Percentiles rank a stretch among this genome's conserved stretches.
Conservation (phyloP, 805 yeast species). For the Sugiyamaella boreocaroliniensis region DNA sequence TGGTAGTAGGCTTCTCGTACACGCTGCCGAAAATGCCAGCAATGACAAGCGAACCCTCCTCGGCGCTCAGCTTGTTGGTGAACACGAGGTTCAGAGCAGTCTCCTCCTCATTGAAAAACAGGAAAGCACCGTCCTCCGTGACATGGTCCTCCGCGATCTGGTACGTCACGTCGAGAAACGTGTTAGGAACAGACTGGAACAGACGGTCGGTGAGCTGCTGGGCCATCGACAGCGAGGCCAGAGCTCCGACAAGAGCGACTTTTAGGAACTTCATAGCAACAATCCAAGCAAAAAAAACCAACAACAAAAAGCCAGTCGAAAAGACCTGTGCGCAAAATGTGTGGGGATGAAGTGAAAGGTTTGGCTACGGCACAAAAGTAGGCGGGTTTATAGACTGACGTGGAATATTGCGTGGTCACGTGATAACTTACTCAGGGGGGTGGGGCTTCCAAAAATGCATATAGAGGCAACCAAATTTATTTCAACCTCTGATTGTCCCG, state of each 20-base stretch:
- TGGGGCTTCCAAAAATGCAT: too few species aligned
- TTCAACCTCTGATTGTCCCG: background rate
- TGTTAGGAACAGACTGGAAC: background rate
- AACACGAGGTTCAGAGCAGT: constrained; percentile 21
- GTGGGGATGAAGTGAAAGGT: too few species aligned
- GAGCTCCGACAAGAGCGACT: background rate
- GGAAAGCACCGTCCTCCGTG: background rate
- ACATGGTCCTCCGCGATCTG: constrained; percentile 3
- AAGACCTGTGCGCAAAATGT: too few species aligned
- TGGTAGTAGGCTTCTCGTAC: constrained; percentile 11
- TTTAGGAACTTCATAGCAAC: background rate
- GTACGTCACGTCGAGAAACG: constrained; percentile 2
- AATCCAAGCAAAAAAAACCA: background rate
- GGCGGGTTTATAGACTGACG: too few species aligned
- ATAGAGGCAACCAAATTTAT: too few species aligned
- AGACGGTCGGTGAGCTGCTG: background rate
- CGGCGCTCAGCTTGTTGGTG: constrained; percentile 20
- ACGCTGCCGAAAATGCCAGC: constrained; percentile 22
- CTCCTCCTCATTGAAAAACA: constrained; percentile 23
- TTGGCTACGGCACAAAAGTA: too few species aligned
- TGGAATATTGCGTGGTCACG: too few species aligned
- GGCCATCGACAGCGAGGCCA: background rate
- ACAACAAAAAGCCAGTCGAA: background rate
- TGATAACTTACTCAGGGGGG: too few species aligned
- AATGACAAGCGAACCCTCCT: constrained; percentile 18